Evolutionary conservation across 192 early-diverging fungal genomes (phyloP), one percentile per base, ranked within the genome.

Genomic region (Coemansia sp.): DNA sequence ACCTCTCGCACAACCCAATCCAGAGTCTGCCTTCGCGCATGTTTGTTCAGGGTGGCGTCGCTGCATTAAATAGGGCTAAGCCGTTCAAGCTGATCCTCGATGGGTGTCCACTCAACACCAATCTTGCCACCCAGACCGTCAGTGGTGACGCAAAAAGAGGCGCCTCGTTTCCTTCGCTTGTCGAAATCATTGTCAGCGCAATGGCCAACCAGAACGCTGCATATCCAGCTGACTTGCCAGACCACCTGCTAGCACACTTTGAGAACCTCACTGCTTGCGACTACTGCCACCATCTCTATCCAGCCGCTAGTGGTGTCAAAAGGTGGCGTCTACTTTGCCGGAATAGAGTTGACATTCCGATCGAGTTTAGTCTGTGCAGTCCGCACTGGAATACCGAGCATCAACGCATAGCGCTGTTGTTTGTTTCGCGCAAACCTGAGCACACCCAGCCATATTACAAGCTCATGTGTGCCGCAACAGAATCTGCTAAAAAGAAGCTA

Each of bases 281-380:
- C 52, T 41, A 66, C 49, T 75, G 73, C 55, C 55, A 68, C 59
- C 40, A 19, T 25, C 62, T 75, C 40, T 75, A 66, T 34, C 73
- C 73, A 9, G 59, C 54, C n/a, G 59, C 1, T 24, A 25, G 39
- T 4, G 66, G 62, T 4, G 46, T 53, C 51, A 65, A 55, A 46
- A 66, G 73, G 50, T 64, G 49, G 62, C 55, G 62, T 1, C 55
- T 75, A 9, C 30, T 69, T 0, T 54, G 38, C 9, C 73, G 73
- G 9, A 57, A 69, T 13, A 50, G 59, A 0, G 30, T 13, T 2
- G 43, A 50, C 17, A 50, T 59, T 52, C 73, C 66, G 11, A 24
- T 75, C 12, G 73, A 75, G 58, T 69, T 69, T 52, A 59, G 34
- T 33, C 59, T 75, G 41, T 75, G 73, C 25, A 42, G 49, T 15